These are phyloP conservation scores for Trametes maxima DNA, from an alignment of 768 basidiomycete species.

Conservation along the genomic window DNA sequence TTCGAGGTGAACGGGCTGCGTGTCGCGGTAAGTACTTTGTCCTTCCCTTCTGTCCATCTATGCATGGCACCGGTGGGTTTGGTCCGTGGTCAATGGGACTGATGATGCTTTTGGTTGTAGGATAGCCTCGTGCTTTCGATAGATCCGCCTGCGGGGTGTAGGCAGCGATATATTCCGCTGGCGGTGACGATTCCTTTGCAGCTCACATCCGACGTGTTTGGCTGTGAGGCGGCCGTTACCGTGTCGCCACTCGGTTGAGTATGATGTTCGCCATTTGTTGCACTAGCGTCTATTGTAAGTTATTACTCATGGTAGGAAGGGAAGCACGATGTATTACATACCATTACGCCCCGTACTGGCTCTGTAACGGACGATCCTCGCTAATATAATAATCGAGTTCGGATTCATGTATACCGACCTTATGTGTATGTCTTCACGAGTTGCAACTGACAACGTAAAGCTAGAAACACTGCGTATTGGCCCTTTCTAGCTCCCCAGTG, in stretches of 20 bases:
- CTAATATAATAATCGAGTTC: no score
- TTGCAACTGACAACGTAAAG: no score
- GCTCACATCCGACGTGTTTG: constrained; percentile 30
- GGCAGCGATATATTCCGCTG: constrained; percentile 23
- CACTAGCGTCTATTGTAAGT: no score
- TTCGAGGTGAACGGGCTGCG: constrained; percentile 28
- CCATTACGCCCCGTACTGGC: not conserved
- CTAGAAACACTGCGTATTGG: no score
- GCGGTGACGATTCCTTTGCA: constrained; percentile 26
- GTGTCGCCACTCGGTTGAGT: not conserved
- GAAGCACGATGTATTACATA: no score
- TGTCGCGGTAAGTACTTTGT: constrained; percentile 25
- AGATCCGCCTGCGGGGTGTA: constrained; percentile 20
- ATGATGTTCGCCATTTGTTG: not conserved
- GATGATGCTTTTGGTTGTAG: constrained; percentile 16
- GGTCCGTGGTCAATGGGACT: not conserved
- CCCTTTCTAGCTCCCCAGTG: not conserved
- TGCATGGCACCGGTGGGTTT: not conserved
- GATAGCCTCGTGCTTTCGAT: constrained; percentile 30
- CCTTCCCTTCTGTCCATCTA: not conserved
- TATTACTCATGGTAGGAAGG: not conserved
- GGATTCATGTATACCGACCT: no score
- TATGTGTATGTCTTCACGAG: no score
- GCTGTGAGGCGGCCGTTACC: constrained; percentile 15
- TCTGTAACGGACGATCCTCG: no score